Base-by-base conservation (phyloP, 148 eudicot species). In the Simmondsia chinensis region DNA sequence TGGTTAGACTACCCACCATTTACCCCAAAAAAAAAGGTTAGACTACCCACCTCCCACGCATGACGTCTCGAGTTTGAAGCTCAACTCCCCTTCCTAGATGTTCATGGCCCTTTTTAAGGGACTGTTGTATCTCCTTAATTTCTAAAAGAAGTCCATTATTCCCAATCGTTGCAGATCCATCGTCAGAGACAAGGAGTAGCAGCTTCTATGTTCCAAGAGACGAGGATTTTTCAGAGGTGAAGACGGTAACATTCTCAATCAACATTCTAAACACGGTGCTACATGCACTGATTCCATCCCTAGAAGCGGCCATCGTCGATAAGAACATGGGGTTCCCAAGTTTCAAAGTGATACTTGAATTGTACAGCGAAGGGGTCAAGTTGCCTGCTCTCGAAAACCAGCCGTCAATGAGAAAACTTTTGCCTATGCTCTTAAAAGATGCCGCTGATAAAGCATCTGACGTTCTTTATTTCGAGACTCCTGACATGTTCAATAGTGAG, bases 131-230 rank as follows among this genome's bases (percentile, higher is more conserved):
- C 29, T 28, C 39, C 44, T 13, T 29, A 25, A 18, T 6, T 22
- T 13, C 21, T 20, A n/a, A 13, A 18, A 3, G 20, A 48, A 1
- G n/a, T 14, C 13, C 0, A 6, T 18, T 2, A 2, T 17, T 17
- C 8, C 9, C 23, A 3, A n/a, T 23, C 2, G 39, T 10, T 14
- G 37, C 63, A 84, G 96, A 82, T 68, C 70, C 82, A 20, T 27
- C 26, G 5, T 69, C 84, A 0, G 96, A 87, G 44, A 43, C 51
- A 1, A 66, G 72, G 61, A 49, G 63, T 9, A 9, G 17, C 1
- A 26, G 5, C 3, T 33, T 79, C 0, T 87, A 82, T 33, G 82
- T 87, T 42, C 96, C 96, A 0, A 65, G 94, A 66, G 88, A 82
- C 27, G 96, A 87, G 46, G 64, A 57, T 4, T 87, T 87, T 31